Base-by-base conservation (phyloP, 2,329 filamentous ascomycete species). In the Ophiostoma sp. region DNA sequence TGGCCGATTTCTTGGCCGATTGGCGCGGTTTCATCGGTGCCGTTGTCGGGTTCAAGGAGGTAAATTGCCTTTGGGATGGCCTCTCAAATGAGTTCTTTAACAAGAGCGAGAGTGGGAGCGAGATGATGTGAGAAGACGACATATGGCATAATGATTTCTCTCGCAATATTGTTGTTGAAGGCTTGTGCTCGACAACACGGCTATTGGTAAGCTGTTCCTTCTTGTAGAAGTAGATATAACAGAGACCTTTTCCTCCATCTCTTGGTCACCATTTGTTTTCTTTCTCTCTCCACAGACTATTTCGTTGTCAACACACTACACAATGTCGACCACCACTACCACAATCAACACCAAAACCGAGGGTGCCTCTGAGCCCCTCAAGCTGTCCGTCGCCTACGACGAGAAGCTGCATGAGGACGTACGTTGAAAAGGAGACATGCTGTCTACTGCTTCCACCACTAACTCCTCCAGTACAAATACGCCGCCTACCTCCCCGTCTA, bases 401-500 rank as follows among this genome's bases (percentile, higher is more conserved):
- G 69, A 76, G 72, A 75, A 77, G 70, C 75, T 76, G n/a, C 77
- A 78, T 59, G 74, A 77, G 19, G 52, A 77, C 70, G 77, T 77
- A 61, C 33, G 33, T 36, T n/a, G n/a, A 33, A 9, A 22, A 31
- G 12, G 12, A 3, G 12, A n/a, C 12, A 33, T 1, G 3, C 0
- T 55, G 4, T 17, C 39, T 25, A 12, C 8, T 17, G 2, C 28
- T 28, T 50, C 33, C 52, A 11, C 33, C 9, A 48, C 31, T 68
- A n/a, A 50, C 45, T 3, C 19, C n/a, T 2, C 9, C n/a, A 72
- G 79, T 80, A 81, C 75, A 80, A 79, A 72, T 81, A 81, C 72
- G 73, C 77, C 0, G 76, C 75, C 11, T 81, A 81, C 70, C 79
- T 82, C 9, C 80, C 80, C 0, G 79, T 81, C n/a, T 81, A 81